phyloP scores from a whole-genome alignment of 1,139 yeast genomes.

The Tardiomyces depauwii region DNA sequence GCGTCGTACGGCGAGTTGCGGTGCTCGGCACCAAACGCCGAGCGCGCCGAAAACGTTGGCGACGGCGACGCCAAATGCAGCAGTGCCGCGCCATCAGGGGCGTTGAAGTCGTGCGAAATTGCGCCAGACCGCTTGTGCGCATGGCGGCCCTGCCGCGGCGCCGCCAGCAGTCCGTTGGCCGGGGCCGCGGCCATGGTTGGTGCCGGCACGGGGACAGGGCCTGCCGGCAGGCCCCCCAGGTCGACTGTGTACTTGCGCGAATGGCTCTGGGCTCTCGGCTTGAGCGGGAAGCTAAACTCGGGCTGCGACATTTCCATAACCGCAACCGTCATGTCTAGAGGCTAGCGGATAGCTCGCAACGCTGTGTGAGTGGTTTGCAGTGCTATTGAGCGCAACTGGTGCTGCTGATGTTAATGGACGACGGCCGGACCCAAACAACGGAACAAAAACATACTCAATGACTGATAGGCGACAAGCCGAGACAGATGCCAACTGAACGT shows the following conservation, averaged over 20 bases:
- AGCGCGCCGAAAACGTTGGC: not conserved
- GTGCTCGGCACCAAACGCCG: not conserved
- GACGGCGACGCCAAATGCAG: not conserved
- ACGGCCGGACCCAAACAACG: not conserved
- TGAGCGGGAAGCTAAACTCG: not conserved
- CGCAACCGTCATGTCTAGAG: not conserved
- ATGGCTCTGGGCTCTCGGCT: not conserved
- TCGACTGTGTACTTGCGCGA: not conserved
- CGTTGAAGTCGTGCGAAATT: conserved; percentile 14
- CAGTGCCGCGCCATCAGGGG: not conserved
- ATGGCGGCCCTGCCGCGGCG: conserved; percentile 9
- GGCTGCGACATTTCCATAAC: not conserved
- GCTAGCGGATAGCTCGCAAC: too few relatives aligned
- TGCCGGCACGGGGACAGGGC: too few relatives aligned
- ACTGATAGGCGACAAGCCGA: not conserved
- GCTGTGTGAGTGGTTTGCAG: not conserved
- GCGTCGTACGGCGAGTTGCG: not conserved
- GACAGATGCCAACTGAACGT: not conserved
- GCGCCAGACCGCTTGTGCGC: conserved; percentile 10
- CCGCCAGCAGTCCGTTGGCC: not conserved
- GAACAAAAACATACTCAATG: not conserved
- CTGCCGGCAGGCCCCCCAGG: not conserved
- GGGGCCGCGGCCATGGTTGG: not conserved
- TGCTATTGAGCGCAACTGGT: not conserved
- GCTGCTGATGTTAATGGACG: not conserved